Base-by-base conservation (phyloP, 225 moss, liverwort and hornwort species). In the Rhytidiadelphus loreus region DNA sequence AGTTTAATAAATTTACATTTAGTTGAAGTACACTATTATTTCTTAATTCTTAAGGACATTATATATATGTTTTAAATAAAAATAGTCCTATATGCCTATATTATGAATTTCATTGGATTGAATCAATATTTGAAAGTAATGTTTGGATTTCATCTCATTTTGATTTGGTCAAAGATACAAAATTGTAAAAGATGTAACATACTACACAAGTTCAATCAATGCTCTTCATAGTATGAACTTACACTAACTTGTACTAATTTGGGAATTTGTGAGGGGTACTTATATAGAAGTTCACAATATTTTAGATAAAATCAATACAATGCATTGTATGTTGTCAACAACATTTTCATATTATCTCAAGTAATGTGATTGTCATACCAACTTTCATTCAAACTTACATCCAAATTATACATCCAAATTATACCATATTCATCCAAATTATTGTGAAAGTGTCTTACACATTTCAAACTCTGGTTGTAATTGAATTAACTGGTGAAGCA, bases 191-290 rank as follows among this genome's bases (percentile, higher is more conserved):
- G 6, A 30, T 46, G 5, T 46, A 11, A 18, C 11, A 44, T 28
- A 72, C 16, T 28, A 16, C 1, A 16, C 46, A 73, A 28, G 44
- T 16, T 72, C 5, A 44, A 28, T 44, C 16, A 28, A 29, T 73
- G 19, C 46, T 46, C 11, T 4, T 0, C 0, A 0, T 30, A 29
- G 19, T 48, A 46, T 17, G 30, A 18, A 46, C n/a, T n/a, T n/a
- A n/a, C 14, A 46, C 18, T 30, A 74, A 30, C 20, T 73, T 73
- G 46, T 8, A 46, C 17, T 74, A 74, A 20, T 50, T 48, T 32
- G 7, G 2, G 4, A 74, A 48, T 20, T 74, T 74, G 9, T 18
- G 8, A 74, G 20, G 32, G 1, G 3, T 32, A 48, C 4, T 74
- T 32, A 32, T 50, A 50, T 50, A 6, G 30, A 11, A 32, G 8